Conservation (phyloP, 2,329 filamentous ascomycete genomes). For the Lachnellula willkommii region DNA sequence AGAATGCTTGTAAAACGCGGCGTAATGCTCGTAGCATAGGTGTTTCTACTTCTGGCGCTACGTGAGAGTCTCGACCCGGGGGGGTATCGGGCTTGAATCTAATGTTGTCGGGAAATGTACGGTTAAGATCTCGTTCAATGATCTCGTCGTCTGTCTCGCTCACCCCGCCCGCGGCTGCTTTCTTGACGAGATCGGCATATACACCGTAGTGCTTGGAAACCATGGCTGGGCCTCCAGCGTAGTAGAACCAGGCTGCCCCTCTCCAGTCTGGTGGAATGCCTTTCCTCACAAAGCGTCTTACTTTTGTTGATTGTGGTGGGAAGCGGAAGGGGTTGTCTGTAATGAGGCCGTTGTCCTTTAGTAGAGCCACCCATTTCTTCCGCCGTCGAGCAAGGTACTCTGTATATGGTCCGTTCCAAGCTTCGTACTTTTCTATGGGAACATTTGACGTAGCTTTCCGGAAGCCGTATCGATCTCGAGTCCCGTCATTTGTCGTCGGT, state of each 20-base stretch:
- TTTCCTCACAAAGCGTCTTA: constrained; percentile 87
- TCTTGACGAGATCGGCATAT: constrained; percentile 63
- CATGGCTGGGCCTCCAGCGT: constrained; percentile 79
- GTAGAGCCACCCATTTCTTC: constrained; percentile 75
- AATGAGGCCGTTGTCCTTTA: constrained; percentile 70
- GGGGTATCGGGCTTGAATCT: constrained; percentile 66
- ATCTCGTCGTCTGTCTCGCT: constrained; percentile 74
- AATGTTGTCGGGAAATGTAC: constrained; percentile 92
- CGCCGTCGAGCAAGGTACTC: constrained; percentile 68
- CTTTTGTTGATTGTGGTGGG: constrained; percentile 72
- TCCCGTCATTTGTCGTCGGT: constrained; percentile 22
- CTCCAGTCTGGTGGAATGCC: constrained; percentile 91
- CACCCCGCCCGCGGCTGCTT: constrained; percentile 57
- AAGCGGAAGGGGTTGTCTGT: constrained; percentile 70
- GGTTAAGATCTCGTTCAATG: constrained; percentile 88
- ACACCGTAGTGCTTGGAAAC: constrained; percentile 70
- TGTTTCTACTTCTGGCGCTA: constrained; percentile 49
- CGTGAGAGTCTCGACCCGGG: constrained; percentile 20
- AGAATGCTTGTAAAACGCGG: constrained; percentile 81
- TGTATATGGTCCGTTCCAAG: constrained; percentile 71
- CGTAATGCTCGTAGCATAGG: constrained; percentile 76
- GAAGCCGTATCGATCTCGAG: constrained; percentile 83
- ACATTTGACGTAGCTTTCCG: constrained; percentile 81
- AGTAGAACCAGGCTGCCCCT: constrained; percentile 96
- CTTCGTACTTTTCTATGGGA: constrained; percentile 69